Base-by-base conservation (phyloP, 2,329 filamentous ascomycete genomes). In the Annulohypoxylon truncatum region DNA sequence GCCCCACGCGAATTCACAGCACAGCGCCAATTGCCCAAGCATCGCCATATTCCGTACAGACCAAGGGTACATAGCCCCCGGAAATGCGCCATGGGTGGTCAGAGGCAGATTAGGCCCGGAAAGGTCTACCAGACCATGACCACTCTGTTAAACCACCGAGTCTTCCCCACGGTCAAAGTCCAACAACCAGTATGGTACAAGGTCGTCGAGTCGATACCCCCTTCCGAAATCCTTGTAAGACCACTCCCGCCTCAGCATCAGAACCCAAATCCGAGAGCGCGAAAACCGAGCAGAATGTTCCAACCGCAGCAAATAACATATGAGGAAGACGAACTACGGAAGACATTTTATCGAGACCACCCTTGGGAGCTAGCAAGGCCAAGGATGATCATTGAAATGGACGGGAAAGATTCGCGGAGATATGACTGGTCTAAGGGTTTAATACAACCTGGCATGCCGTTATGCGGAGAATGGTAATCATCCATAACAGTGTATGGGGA, bases 291-390 rank as follows among this genome's bases (percentile, higher is more conserved):
- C 79, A 88, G 89, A 72, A 82, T 97, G 73, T 98, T 94, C 83
- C 88, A 90, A 73, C 96, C 96, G 1, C 87, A 94, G 70, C 81
- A 83, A 62, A 90, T 99, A 69, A 82, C 82, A 57, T 97, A 96
- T 77, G 88, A 91, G 65, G 96, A 99, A 79, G 96, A 99, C 80
- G 80, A 82, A 65, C 84, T 99, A 75, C 90, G 96, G 69, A 84
- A 81, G 71, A 88, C 90, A 26, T 99, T 98, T 82, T 99, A 92
- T 83, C 89, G 86, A 75, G 95, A 99, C 79, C 96, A 99, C 78
- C 96, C 96, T 4, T 99, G 96, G 96, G 96, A 99, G 81, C 82
- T 99, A 76, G 96, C 96, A 15, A 87, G 95, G 68, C 96, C 96
- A 58, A 87, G 93, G 72, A 85, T 97, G 63, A 83, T 99, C 48